Percentiles rank a stretch among this genome's conserved stretches.
Conservation (phyloP, 495 filamentous ascomycete species). For the Podospora tetraspora region DNA sequence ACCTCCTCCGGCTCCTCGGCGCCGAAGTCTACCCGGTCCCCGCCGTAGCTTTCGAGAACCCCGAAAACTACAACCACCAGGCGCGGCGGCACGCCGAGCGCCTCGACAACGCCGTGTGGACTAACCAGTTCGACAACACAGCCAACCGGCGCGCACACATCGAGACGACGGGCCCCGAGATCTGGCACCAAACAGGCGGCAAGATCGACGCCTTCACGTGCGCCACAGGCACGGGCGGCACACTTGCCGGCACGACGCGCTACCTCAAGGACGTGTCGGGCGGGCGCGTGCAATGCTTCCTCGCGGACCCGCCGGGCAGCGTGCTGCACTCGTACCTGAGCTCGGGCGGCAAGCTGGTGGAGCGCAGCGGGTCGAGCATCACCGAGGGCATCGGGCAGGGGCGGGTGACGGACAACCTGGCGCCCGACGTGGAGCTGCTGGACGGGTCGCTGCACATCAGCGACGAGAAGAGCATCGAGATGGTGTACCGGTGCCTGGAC, state of each 20-base stretch:
- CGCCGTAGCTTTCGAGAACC: conserved; percentile 92
- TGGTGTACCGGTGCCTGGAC: conserved; percentile 96
- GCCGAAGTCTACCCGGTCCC: conserved; percentile 99
- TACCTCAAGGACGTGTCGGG: conserved; percentile 81
- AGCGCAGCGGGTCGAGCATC: conserved; percentile 83
- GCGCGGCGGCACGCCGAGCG: conserved; percentile 80
- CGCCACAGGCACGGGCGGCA: conserved; percentile 88
- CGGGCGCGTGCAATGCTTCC: conserved; percentile 78
- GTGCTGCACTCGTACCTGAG: conserved; percentile 89
- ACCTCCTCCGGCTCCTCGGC: conserved; percentile 82
- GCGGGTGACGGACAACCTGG: conserved; percentile 88
- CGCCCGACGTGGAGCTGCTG: conserved; percentile 74
- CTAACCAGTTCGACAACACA: conserved; percentile 96
- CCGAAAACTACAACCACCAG: conserved; percentile 96
- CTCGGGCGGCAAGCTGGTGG: conserved; percentile 73
- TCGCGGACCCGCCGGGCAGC: conserved; percentile 89
- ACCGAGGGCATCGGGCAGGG: conserved; percentile 98
- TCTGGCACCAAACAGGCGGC: conserved; percentile 90
- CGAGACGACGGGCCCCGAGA: conserved; percentile 94
- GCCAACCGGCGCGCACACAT: conserved; percentile 93
- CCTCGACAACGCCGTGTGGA: conserved; percentile 91
- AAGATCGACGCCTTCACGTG: conserved; percentile 92
- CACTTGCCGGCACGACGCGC: conserved; percentile 80
- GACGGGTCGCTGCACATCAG: conserved; percentile 82
- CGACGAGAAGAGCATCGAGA: conserved; percentile 92